Conservation (phyloP, 1,139 yeast species). For the Kazachstania sp. region DNA sequence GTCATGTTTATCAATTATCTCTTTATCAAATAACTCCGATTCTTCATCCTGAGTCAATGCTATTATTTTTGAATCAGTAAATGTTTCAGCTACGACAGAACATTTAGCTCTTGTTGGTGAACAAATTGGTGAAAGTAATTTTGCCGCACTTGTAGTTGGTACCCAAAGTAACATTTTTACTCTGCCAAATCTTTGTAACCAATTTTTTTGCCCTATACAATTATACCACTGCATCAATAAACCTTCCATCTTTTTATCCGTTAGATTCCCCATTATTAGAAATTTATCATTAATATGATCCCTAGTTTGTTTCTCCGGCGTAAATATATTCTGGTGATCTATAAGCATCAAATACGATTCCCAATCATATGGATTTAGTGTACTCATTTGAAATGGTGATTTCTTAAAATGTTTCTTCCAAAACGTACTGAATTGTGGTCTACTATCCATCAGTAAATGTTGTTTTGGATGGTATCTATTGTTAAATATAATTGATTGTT, state of each 20-base stretch:
- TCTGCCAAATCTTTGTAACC: conserved; percentile 70
- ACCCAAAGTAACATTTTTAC: conserved; percentile 63
- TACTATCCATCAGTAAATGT: conserved; percentile 51
- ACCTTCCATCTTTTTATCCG: conserved; percentile 53
- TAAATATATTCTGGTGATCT: conserved; percentile 35
- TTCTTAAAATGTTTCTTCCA: conserved; percentile 31
- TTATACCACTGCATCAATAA: conserved; percentile 67
- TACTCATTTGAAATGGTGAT: conserved; percentile 30
- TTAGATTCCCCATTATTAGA: conserved; percentile 56
- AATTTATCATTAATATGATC: conserved; percentile 53
- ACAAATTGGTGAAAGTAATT: conserved; percentile 47
- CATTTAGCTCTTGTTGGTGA: conserved; percentile 45
- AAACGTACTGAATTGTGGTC: conserved; percentile 34
- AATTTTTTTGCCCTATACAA: conserved; percentile 60
- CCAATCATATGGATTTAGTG: conserved; percentile 55
- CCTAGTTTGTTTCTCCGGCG: conserved; percentile 37
- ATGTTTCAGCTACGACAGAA: conserved; percentile 52
- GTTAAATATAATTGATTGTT: conserved; percentile 44
- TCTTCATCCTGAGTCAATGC: conserved; percentile 37
- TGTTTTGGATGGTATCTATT: conserved; percentile 48
- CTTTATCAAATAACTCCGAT: conserved; percentile 13
- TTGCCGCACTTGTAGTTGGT: conserved; percentile 50
- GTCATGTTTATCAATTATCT: conserved; percentile 14
- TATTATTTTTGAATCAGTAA: conserved; percentile 44
- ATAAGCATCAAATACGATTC: conserved; percentile 42